These are phyloP conservation scores for Backusella psychrophila DNA, from an alignment of 192 early-diverging fungal genomes.

Conservation along the genomic window DNA sequence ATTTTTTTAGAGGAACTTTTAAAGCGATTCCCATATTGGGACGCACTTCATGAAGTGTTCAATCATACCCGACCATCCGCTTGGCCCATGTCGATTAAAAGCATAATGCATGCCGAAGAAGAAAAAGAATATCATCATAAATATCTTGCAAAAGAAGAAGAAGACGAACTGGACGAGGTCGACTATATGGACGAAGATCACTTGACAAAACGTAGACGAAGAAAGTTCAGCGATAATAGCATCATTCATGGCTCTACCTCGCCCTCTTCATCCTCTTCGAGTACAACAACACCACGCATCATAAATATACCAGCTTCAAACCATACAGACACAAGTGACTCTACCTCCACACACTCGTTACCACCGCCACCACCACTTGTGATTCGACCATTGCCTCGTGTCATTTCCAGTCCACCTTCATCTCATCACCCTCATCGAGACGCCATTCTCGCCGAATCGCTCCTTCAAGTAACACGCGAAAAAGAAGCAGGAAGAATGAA, in stretches of 20 bases:
- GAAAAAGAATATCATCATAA: not conserved
- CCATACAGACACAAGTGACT: not conserved
- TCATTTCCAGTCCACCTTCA: not conserved
- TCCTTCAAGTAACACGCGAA: slow-evolving; percentile 29
- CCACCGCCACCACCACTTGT: not conserved
- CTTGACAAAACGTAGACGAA: slow-evolving; percentile 6
- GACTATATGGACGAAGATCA: slow-evolving; percentile 10
- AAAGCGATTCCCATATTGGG: slow-evolving; percentile 34
- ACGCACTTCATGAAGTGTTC: slow-evolving; percentile 27
- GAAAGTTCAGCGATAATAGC: not conserved
- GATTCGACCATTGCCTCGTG: slow-evolving; percentile 21
- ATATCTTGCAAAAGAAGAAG: slow-evolving; percentile 9
- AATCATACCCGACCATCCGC: slow-evolving; percentile 12
- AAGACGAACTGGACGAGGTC: not conserved
- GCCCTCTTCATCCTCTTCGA: not conserved
- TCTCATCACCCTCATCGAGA: not conserved
- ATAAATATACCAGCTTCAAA: slow-evolving; percentile 3
- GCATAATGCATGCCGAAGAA: slow-evolving; percentile 29
- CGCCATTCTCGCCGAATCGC: slow-evolving; percentile 19
- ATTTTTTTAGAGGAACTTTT: slow-evolving; percentile 24
- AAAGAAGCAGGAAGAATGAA: slow-evolving; percentile 34
- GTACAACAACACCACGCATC: not conserved
- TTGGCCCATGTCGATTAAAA: slow-evolving; percentile 34
- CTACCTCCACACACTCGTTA: not conserved
- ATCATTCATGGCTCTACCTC: not conserved